Percentiles rank a stretch among this genome's conserved stretches.
These are phyloP conservation scores for Solanum chilense DNA, from an alignment of 257 asterid species.

Conservation along the genomic window DNA sequence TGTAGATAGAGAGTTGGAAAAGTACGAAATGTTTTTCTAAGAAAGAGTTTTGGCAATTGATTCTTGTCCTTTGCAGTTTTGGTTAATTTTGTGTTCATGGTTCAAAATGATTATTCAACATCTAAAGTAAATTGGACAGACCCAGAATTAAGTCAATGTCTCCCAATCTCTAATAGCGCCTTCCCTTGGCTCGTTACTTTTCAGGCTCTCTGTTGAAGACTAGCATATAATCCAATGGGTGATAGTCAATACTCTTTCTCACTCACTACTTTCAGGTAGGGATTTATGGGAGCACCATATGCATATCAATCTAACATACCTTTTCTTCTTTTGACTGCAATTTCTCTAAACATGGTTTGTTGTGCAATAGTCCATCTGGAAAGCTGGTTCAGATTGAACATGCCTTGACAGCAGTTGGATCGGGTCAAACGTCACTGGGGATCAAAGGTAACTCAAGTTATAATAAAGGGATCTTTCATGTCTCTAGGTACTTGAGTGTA, in stretches of 20 bases:
- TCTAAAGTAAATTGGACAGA: neutral
- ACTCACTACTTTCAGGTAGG: conserved; percentile 95
- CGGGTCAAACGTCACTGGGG: conserved; percentile 98
- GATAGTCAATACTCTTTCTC: conserved; percentile 99
- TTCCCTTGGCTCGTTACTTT: neutral
- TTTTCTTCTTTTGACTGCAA: neutral
- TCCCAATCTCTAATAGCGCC: neutral
- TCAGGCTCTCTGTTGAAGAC: neutral
- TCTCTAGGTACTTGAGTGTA: neutral
- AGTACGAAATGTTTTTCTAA: too few species aligned
- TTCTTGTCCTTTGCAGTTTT: neutral
- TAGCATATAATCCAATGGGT: conserved; percentile 49
- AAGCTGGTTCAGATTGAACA: conserved; percentile 99
- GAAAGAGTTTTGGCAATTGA: too few species aligned
- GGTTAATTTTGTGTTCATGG: neutral
- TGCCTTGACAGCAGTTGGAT: conserved; percentile 97
- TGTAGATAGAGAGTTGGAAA: too few species aligned
- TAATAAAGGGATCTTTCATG: neutral
- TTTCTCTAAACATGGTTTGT: neutral
- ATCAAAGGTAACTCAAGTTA: conserved; percentile 56
- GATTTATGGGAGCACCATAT: neutral
- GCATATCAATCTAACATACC: neutral
- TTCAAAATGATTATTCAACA: neutral
- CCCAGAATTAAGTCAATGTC: neutral
- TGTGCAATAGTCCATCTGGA: conserved; percentile 77